Percentiles rank a stretch among this genome's conserved stretches.
phyloP scores from a whole-genome alignment of 441 rosid genomes.

The Iberis amara region DNA sequence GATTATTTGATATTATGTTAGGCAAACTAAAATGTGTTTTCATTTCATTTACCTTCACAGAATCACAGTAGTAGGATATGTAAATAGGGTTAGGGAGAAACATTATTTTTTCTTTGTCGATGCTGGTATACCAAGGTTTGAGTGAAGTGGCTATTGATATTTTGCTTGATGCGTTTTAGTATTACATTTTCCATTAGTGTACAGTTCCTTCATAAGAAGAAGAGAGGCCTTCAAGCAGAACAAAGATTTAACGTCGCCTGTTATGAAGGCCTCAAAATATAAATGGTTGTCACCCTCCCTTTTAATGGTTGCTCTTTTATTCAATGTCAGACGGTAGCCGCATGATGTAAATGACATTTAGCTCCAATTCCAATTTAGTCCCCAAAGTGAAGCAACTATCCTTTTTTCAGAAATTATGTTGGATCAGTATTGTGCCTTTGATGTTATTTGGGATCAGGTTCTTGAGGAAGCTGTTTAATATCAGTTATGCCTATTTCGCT shows the following conservation, averaged over 20 bases:
- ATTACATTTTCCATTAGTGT: slow-evolving; percentile 4
- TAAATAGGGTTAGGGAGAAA: neutral
- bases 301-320: too few species aligned
- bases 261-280: slow-evolving; percentile 9
- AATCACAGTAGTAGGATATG: neutral
- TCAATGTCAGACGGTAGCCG: slow-evolving; percentile 3
- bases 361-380: slow-evolving; percentile 12
- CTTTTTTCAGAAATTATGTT: slow-evolving; percentile 10
- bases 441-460: slow-evolving; percentile 16
- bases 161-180: slow-evolving; percentile 10
- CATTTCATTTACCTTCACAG: slow-evolving; percentile 2
- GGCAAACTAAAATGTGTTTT: neutral
- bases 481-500: slow-evolving; percentile 9
- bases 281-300: too few species aligned
- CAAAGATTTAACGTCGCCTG: slow-evolving; percentile 12
- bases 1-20: slow-evolving; percentile 7
- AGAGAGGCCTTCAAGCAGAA: slow-evolving; percentile 1
- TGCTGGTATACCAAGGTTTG: neutral
- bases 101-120: neutral
- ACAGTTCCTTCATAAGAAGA: slow-evolving; percentile 6
- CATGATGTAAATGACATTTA: slow-evolving; percentile 11
- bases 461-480: slow-evolving; percentile 19
- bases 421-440: slow-evolving; percentile 10
- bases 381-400: neutral
- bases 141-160: slow-evolving; percentile 8